Evolutionary conservation across 2,329 filamentous ascomycete genomes (phyloP).

Genomic region (Plenodomus biglobosus): DNA sequence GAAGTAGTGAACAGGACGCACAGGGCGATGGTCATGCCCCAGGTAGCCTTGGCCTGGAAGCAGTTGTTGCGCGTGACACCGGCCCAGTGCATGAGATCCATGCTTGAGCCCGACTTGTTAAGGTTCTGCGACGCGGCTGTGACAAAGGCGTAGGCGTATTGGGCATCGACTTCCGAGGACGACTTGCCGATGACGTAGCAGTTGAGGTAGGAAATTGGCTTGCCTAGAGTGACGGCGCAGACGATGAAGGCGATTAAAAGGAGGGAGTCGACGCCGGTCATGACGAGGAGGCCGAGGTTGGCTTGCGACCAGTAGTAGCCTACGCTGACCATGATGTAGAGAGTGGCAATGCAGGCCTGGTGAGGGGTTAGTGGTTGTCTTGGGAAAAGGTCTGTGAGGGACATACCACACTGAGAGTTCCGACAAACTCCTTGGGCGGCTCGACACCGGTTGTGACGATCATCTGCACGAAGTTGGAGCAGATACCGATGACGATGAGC

Average conservation of each 20-base stretch:
- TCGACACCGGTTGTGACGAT: constrained; percentile 67
- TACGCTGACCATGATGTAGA: constrained; percentile 71
- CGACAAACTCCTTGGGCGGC: constrained; percentile 73
- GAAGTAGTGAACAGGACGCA: constrained; percentile 56
- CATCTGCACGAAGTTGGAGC: constrained; percentile 77
- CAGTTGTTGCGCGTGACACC: constrained; percentile 66
- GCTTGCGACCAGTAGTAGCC: constrained; percentile 82
- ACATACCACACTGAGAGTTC: constrained; percentile 77
- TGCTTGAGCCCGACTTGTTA: constrained; percentile 51
- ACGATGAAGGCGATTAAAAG: constrained; percentile 78
- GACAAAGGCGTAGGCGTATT: constrained; percentile 57
- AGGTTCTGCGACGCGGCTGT: constrained; percentile 56
- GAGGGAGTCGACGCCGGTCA: constrained; percentile 66
- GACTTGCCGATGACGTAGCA: constrained; percentile 62
- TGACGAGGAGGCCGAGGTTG: constrained; percentile 71
- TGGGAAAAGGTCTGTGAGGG: not conserved
- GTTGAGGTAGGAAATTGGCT: constrained; percentile 75
- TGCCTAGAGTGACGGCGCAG: constrained; percentile 74
- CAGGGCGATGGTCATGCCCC: constrained; percentile 80
- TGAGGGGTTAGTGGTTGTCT: constrained; percentile 11
- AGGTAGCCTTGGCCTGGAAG: constrained; percentile 81
- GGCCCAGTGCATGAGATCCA: constrained; percentile 59
- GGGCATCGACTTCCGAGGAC: constrained; percentile 48
- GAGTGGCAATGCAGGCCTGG: constrained; percentile 73
- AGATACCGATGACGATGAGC: constrained; percentile 76